Conservation (phyloP, 1,284 basidiomycete genomes). For the Fomitopsis pinicola region DNA sequence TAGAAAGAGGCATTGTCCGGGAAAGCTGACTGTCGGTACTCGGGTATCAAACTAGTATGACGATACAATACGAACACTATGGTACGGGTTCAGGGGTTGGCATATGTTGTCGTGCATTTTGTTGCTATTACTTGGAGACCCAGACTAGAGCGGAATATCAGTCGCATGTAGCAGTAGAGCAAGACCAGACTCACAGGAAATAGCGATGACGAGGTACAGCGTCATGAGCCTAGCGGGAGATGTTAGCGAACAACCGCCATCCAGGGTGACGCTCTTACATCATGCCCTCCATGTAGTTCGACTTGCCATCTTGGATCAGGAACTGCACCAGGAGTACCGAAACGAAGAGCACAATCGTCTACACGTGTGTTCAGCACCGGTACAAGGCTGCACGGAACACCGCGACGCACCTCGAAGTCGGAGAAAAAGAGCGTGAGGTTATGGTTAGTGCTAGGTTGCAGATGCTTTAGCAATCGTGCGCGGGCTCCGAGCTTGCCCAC, state of each 20-base stretch:
- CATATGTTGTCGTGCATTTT: background rate
- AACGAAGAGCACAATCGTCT: constrained; percentile 83
- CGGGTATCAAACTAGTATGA: background rate
- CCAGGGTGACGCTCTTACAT: constrained; percentile 60
- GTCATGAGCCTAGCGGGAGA: constrained; percentile 18
- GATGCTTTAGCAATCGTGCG: background rate
- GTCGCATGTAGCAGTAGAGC: background rate
- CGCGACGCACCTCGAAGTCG: constrained; percentile 60
- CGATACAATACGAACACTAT: background rate
- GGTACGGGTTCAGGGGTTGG: background rate
- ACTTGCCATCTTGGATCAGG: constrained; percentile 77
- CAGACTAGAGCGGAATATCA: constrained; percentile 1
- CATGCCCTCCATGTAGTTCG: constrained; percentile 86
- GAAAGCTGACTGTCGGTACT: background rate
- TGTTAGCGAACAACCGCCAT: constrained; percentile 13
- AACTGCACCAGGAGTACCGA: constrained; percentile 83
- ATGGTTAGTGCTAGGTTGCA: constrained; percentile 53
- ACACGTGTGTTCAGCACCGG: constrained; percentile 14
- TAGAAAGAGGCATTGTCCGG: background rate
- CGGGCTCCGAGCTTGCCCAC: constrained; percentile 17
- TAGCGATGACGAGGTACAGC: constrained; percentile 29
- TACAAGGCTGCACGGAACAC: background rate
- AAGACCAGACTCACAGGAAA: constrained; percentile 21
- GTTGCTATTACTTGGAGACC: background rate
- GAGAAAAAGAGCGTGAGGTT: constrained; percentile 83